Base-by-base conservation (phyloP, 768 basidiomycete genomes). In the Termitomyces sp. region DNA sequence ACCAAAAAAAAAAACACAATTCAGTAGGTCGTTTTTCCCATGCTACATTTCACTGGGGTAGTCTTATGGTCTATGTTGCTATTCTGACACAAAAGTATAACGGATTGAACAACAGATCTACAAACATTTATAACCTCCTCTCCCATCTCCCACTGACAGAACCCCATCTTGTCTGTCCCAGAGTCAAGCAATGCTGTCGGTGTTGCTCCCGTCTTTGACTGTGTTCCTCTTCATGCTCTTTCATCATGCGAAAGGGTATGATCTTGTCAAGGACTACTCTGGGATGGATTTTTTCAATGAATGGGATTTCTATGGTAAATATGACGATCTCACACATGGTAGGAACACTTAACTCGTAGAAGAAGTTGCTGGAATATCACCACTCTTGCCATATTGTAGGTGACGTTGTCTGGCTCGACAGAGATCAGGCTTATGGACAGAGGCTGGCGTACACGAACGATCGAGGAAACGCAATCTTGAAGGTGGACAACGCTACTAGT, bases 401-500 rank as follows among this genome's bases (percentile, higher is more conserved):
- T 36, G 82, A 88, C 60, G 84, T 82, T 16, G 81, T 80, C 39
- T 89, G 79, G 73, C 71, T 84, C 16, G 76, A 78, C 60, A 64
- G 72, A 50, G 66, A 72, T 2, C 70, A 73, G 20, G 86, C 85
- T 0, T 66, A 69, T 11, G 64, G 72, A 7, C 72, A 80, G 56
- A 63, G 73, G 1, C 73, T 91, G 18, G 82, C 83, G 5, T 89
- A 79, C 61, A 66, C 88, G 59, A 85, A 87, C 58, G 61, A 62
- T 40, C 76, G 76, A 1, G 84, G 87, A 7, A 81, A 85, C 52
- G 85, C 84, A 5, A 76, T 94, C 57, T 73, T 94, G 46, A 83
- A 78, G 61, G 89, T 92, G 6, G 90, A 92, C 73, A 89, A 90
- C 63, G 68, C 70, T 7, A 82, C 82, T 11, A 75, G 76, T 42